Evolutionary conservation across 1,139 yeast species (phyloP), one percentile per base, ranked within the genome.

Genomic region (Komagataea norvegica): DNA sequence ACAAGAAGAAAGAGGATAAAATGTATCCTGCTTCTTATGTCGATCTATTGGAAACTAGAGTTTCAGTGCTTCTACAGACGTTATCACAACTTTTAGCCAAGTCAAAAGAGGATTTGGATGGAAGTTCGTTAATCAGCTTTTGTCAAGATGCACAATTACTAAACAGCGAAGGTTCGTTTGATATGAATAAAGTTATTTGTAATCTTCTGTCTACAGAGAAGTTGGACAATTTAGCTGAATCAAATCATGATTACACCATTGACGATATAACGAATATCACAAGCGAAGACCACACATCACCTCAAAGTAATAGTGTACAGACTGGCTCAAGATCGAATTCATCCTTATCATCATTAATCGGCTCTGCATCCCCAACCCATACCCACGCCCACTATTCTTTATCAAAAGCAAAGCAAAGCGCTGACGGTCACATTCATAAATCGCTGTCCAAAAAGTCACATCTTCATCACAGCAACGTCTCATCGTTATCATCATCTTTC

Each of bases 11-110:
- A 49, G 64, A 68, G 26, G 74, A 70, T 44, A 88, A 81, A 45
- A 77, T 77, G 32, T 80, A 79, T 49, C 80, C 87, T 1, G 62
- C 64, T 28, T 83, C 83, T 2, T 80, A 82, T 48, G 84, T 81
- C 11, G 91, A 83, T 51, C 61, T 83, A 39, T 61, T 83, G 31
- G 89, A 83, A 53, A 77, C 82, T 17, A 61, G 91, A 36, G 65
- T 81, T 34, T 79, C 77, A 34, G 65, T 82, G 22, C 63, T 82
- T 28, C 76, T 79, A 31, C 72, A 72, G 49, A 67, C 81, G 2
- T 62, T 83, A 42, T 60, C 62, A 30, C 62, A 63, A 40, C 49
- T 73, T 25, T 56, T 71, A 15, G 56, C 59, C 29, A 53, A 67
- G 46, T 56, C 69, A 11, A 56, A 61, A 27, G 33, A 32, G 10